Evolutionary conservation across 805 yeast genomes (phyloP).

Genomic region (Kluyveromyces starmeri): DNA sequence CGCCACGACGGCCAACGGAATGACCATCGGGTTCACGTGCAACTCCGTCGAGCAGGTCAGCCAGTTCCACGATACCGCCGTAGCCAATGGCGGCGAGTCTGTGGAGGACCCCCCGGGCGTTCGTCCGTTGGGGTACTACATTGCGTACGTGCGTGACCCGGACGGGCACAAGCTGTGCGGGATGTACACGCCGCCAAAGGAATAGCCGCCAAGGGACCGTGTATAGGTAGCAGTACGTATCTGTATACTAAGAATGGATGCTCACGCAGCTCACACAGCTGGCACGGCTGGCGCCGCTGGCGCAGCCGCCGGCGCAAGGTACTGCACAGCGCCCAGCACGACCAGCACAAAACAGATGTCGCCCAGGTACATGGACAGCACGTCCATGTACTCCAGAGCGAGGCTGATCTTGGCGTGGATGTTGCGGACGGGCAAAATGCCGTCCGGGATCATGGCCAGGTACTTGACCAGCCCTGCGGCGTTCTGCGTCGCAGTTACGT

Average conservation of each 20-base stretch:
- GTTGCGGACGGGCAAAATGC: constrained; percentile 24
- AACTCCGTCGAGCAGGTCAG: neutral
- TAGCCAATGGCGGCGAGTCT: neutral
- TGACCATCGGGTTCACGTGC: neutral
- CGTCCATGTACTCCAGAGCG: constrained; percentile 26
- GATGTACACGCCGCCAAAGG: constrained; percentile 1
- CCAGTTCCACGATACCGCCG: neutral
- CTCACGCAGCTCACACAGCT: too few species aligned
- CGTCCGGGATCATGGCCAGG: constrained; percentile 28
- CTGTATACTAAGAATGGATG: too few species aligned
- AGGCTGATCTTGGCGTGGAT: constrained; percentile 20
- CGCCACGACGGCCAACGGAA: neutral
- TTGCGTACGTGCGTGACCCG: neutral
- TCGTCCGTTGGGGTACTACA: neutral
- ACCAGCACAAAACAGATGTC: constrained; percentile 28
- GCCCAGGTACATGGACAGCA: constrained; percentile 26
- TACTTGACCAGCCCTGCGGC: constrained; percentile 24
- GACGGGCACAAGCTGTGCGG: neutral
- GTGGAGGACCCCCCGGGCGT: neutral
- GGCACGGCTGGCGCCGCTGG: too few species aligned
- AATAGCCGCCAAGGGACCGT: neutral
- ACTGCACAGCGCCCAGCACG: constrained; percentile 22
- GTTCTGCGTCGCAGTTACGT: constrained; percentile 21
- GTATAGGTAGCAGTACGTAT: too few species aligned
- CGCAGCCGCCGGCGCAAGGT: too few species aligned